phyloP scores from a whole-genome alignment of 2,329 filamentous ascomycete species.

The Thelonectria rubi region DNA sequence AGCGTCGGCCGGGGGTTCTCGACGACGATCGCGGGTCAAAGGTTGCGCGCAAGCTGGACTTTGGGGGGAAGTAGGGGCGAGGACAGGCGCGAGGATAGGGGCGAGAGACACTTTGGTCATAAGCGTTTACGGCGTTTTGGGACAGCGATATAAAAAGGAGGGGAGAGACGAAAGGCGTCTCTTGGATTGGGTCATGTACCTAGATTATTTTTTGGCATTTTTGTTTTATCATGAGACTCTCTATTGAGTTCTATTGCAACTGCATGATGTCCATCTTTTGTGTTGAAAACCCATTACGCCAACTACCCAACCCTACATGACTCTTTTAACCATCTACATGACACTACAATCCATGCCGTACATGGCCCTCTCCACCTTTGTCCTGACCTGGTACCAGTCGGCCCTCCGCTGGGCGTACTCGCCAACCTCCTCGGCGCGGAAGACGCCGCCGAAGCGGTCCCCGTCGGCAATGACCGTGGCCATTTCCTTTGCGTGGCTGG shows the following conservation, averaged over 20 bases:
- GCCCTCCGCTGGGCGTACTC: slow-evolving; percentile 94
- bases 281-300: slow-evolving; percentile 5
- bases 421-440: slow-evolving; percentile 95
- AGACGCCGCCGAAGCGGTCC: slow-evolving; percentile 89
- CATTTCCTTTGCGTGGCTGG: slow-evolving; percentile 87
- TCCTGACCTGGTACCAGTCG: slow-evolving; percentile 93
- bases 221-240: too few relatives aligned
- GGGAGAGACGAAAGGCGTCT: slow-evolving; percentile 7
- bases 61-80: slow-evolving; percentile 61
- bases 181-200: neutral
- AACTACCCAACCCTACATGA: too few relatives aligned
- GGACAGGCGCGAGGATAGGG: too few relatives aligned
- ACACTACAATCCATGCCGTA: slow-evolving; percentile 89
- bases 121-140: slow-evolving; percentile 22
- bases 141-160: slow-evolving; percentile 3
- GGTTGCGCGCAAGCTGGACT: slow-evolving; percentile 85
- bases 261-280: slow-evolving; percentile 18
- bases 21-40: slow-evolving; percentile 76
- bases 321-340: too few relatives aligned
- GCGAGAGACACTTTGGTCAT: neutral
- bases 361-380: slow-evolving; percentile 93
- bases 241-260: slow-evolving; percentile 18
- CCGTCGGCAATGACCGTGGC: slow-evolving; percentile 93
- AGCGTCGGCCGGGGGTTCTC: slow-evolving; percentile 73
- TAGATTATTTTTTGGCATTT: neutral